Conservation (phyloP, 805 yeast species). For the Kodamaea neixiangensis region DNA sequence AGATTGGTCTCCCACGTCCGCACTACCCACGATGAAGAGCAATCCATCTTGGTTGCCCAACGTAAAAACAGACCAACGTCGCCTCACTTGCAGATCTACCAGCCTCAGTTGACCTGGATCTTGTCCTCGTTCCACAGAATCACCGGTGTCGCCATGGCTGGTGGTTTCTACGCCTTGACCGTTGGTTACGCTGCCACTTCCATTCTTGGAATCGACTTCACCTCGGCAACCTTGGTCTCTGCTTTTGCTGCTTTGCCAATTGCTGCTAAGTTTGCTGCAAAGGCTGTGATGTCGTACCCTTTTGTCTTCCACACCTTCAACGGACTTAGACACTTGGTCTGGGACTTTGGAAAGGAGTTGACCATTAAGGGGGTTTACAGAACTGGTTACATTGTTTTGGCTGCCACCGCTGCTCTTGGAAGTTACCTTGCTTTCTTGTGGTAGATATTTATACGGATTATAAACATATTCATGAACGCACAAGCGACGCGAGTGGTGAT, state of each 20-base stretch:
- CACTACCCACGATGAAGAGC: conserved; percentile 63
- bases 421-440: conserved; percentile 49
- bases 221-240: conserved; percentile 53
- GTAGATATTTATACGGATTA: no score
- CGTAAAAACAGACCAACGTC: conserved; percentile 86
- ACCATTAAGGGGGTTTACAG: conserved; percentile 85
- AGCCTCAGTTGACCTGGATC: conserved; percentile 86
- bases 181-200: conserved; percentile 73
- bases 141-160: conserved; percentile 82
- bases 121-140: conserved; percentile 84
- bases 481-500: no score
- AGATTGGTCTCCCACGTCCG: conserved; percentile 36
- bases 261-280: conserved; percentile 59
- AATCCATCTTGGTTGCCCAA: conserved; percentile 73
- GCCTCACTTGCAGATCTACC: conserved; percentile 86
- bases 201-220: conserved; percentile 55
- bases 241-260: conserved; percentile 65
- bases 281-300: conserved; percentile 75
- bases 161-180: conserved; percentile 76
- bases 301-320: conserved; percentile 84
- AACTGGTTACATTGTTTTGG: conserved; percentile 87
- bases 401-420: conserved; percentile 58
- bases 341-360: conserved; percentile 88
- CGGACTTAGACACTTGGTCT: conserved; percentile 89
- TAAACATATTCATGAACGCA: no score